Evolutionary conservation across 345 rosid genomes (phyloP).

Genomic region (Reutealis trisperma): DNA sequence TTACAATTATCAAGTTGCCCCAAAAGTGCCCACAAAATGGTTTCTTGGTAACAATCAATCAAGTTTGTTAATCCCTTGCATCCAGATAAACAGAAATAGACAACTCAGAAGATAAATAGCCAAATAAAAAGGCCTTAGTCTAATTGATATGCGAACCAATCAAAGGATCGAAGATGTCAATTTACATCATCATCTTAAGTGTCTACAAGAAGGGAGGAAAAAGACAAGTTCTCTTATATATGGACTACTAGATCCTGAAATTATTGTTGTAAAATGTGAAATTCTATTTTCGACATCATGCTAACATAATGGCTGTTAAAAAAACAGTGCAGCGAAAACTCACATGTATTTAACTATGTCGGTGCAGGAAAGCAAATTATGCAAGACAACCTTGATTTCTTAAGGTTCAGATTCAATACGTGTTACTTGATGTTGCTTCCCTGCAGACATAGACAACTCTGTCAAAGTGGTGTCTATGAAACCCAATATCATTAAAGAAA

Average conservation of each 20-base stretch:
- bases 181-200: not conserved
- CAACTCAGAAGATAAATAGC: not conserved
- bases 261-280: not conserved
- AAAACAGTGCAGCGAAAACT: not conserved
- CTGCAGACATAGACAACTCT: no score
- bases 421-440: no score
- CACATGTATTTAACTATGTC: not conserved
- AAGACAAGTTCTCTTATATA: no score
- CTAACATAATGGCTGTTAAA: not conserved
- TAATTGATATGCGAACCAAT: conserved; percentile 7
- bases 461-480: no score
- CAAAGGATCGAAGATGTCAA: conserved; percentile 4
- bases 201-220: conserved; percentile 4
- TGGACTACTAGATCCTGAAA: not conserved
- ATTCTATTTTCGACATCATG: not conserved
- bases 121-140: not conserved
- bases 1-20: not conserved
- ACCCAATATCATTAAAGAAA: not conserved
- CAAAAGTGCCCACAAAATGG: not conserved
- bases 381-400: no score
- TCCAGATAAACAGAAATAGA: not conserved
- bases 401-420: no score
- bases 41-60: conserved; percentile 10
- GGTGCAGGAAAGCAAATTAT: not conserved
- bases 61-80: not conserved